These are phyloP conservation scores for Aplosporella prunicola DNA, from an alignment of 2,329 filamentous ascomycete species.

Conservation along the genomic window DNA sequence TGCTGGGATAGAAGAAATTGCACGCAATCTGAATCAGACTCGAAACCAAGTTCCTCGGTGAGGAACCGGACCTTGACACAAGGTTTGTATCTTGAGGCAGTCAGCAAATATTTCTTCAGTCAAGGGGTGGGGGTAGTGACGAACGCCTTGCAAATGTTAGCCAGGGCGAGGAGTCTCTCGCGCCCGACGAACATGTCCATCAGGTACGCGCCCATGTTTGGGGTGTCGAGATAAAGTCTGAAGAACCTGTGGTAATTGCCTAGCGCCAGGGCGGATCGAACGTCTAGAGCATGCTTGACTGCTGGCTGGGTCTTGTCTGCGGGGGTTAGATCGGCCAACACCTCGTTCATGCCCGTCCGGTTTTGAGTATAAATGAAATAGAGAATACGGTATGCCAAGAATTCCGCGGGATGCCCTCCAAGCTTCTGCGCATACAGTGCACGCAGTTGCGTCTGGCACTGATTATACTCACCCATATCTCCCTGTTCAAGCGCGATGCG, in stretches of 20 bases:
- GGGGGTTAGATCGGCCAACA: constrained; percentile 95
- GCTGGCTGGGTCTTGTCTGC: constrained; percentile 81
- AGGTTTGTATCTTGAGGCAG: constrained; percentile 91
- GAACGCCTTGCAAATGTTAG: constrained; percentile 91
- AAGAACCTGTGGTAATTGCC: constrained; percentile 98
- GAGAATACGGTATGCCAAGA: constrained; percentile 98
- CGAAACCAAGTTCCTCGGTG: constrained; percentile 92
- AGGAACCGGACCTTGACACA: constrained; percentile 83
- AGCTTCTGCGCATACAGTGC: constrained; percentile 80
- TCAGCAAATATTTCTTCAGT: no score
- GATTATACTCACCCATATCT: constrained; percentile 99
- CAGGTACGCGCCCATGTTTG: constrained; percentile 94
- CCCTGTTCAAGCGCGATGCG: constrained; percentile 96
- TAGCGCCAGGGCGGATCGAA: constrained; percentile 82
- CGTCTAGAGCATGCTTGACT: constrained; percentile 83
- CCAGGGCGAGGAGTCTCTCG: constrained; percentile 82
- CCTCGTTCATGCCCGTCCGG: constrained; percentile 94
- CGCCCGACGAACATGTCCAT: constrained; percentile 99
- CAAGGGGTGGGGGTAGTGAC: no score
- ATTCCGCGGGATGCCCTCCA: constrained; percentile 85
- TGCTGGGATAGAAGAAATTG: constrained; percentile 77
- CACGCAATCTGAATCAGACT: constrained; percentile 80
- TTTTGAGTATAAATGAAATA: constrained; percentile 99
- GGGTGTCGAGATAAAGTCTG: constrained; percentile 85
- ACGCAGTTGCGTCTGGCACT: constrained; percentile 96